These are phyloP conservation scores for Bryoerythrophyllum caledonicum DNA, from an alignment of 225 moss, liverwort and hornwort species.

Conservation along the genomic window DNA sequence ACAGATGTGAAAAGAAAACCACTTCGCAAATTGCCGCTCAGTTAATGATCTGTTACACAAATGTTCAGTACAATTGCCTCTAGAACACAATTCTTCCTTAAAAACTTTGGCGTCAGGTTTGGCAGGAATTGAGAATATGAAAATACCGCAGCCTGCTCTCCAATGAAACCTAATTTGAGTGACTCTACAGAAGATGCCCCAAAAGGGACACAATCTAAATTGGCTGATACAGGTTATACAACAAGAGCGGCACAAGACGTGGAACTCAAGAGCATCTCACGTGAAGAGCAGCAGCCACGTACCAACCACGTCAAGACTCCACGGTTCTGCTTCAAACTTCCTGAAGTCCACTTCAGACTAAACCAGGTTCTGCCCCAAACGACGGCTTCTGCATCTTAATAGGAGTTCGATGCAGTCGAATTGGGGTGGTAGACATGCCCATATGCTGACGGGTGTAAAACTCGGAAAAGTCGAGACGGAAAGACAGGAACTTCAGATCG, in stretches of 20 bases:
- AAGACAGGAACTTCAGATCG: slow-evolving; percentile 95
- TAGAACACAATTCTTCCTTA: slow-evolving; percentile 18
- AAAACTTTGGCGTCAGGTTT: slow-evolving; percentile 1
- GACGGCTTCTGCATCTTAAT: slow-evolving; percentile 50
- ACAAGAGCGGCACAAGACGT: slow-evolving; percentile 16
- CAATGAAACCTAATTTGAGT: neutral
- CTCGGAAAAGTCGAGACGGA: slow-evolving; percentile 96
- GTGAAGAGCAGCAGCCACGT: slow-evolving; percentile 17
- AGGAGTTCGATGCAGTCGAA: slow-evolving; percentile 53
- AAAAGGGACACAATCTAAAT: slow-evolving; percentile 13
- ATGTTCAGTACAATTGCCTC: slow-evolving; percentile 8
- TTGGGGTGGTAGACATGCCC: slow-evolving; percentile 82
- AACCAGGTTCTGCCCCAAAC: slow-evolving; percentile 49
- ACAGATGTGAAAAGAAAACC: neutral
- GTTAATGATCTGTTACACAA: neutral
- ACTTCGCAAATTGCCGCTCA: neutral
- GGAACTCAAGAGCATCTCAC: slow-evolving; percentile 8
- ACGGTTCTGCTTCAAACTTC: neutral
- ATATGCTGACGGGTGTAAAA: slow-evolving; percentile 95
- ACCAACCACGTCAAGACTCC: slow-evolving; percentile 16
- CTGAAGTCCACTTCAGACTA: slow-evolving; percentile 32
- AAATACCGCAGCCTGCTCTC: slow-evolving; percentile 15
- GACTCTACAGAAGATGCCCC: slow-evolving; percentile 1
- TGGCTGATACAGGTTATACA: neutral
- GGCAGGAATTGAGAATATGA: slow-evolving; percentile 15